These are phyloP conservation scores for Euphorbia tirucalli DNA, from an alignment of 345 rosid species.

Conservation along the genomic window DNA sequence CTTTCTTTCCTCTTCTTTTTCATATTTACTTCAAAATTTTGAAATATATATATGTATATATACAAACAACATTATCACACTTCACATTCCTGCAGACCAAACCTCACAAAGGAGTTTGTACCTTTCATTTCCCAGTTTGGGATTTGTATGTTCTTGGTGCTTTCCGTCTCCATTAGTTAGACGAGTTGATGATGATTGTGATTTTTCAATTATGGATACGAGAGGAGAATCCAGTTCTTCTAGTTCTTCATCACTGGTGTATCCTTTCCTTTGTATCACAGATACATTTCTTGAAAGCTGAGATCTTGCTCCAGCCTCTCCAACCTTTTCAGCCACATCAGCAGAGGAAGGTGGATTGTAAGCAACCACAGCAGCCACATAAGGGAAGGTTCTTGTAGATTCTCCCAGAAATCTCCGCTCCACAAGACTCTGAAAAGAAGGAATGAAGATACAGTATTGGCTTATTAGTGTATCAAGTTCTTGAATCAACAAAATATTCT, in stretches of 20 bases:
- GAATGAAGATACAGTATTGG: not conserved
- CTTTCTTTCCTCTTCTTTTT: not conserved
- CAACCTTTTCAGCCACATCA: constrained; percentile 61
- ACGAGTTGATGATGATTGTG: constrained; percentile 35
- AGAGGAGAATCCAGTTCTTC: constrained; percentile 83
- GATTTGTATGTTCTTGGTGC: no score
- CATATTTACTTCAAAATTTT: constrained; percentile 2
- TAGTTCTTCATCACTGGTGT: constrained; percentile 87
- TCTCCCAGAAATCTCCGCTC: constrained; percentile 58
- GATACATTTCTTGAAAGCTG: constrained; percentile 57
- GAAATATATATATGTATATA: not conserved
- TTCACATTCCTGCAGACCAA: constrained; percentile 49
- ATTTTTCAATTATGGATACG: constrained; percentile 49
- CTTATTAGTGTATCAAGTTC: not conserved
- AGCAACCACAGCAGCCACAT: constrained; percentile 55
- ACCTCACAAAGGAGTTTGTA: constrained; percentile 80
- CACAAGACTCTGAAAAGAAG: constrained; percentile 42
- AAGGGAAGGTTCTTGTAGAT: constrained; percentile 59
- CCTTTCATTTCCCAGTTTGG: constrained; percentile 45
- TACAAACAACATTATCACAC: constrained; percentile 10
- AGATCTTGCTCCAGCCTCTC: constrained; percentile 45
- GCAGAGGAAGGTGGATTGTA: constrained; percentile 62
- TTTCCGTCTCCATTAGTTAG: no score
- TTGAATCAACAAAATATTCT: not conserved
- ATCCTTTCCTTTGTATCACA: constrained; percentile 76